These are phyloP conservation scores for Alternaria dauci DNA, from an alignment of 2,329 filamentous ascomycete species.

Conservation along the genomic window DNA sequence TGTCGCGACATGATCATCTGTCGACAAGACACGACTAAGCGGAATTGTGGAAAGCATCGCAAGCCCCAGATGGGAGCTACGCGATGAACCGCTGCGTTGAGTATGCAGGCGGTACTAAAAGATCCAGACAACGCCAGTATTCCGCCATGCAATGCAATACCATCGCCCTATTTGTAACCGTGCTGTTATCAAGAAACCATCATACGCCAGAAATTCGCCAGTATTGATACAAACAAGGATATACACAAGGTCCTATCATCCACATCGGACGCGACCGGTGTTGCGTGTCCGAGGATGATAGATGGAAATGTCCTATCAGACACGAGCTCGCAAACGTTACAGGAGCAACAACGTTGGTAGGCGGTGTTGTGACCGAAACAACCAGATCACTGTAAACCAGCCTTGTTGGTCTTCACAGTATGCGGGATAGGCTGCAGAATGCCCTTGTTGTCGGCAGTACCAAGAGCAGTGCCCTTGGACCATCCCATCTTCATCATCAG, in stretches of 20 bases:
- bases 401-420: slow-evolving; percentile 84
- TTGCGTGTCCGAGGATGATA: neutral
- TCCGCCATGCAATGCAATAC: slow-evolving; percentile 1
- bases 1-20: neutral
- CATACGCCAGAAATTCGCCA: neutral
- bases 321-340: neutral
- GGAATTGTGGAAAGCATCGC: neutral
- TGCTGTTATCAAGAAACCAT: neutral
- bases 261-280: neutral
- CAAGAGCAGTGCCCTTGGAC: slow-evolving; percentile 84
- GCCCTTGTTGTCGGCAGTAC: slow-evolving; percentile 83
- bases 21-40: neutral
- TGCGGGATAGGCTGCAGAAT: slow-evolving; percentile 87
- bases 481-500: slow-evolving; percentile 99
- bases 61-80: neutral
- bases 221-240: neutral
- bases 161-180: neutral
- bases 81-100: neutral
- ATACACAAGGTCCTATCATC: neutral
- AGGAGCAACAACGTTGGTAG: neutral
- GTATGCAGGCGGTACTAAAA: neutral
- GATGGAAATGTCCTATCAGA: neutral
- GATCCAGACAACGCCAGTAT: neutral
- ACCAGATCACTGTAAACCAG: slow-evolving; percentile 66
- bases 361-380: neutral